phyloP scores from a whole-genome alignment of 108 stramenopile species.

The Cyclostephanos invisitatus region DNA sequence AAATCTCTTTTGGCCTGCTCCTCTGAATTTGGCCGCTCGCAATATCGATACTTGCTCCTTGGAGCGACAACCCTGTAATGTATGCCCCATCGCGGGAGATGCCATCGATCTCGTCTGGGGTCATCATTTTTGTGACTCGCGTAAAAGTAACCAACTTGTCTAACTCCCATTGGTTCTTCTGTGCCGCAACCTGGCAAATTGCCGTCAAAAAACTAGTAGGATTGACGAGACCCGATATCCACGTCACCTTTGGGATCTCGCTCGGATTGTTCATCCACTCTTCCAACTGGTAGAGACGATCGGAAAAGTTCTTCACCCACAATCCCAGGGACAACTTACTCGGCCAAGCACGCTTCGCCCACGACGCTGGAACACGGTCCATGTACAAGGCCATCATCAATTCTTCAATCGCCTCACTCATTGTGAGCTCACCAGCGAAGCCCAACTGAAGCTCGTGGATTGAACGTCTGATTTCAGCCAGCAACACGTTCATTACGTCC shows the following conservation, averaged over 20 bases:
- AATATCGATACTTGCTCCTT: slow-evolving; percentile 88
- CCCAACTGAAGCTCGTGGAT: slow-evolving; percentile 84
- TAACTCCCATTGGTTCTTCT: slow-evolving; percentile 81
- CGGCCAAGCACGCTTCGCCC: slow-evolving; percentile 87
- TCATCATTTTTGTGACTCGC: slow-evolving; percentile 81
- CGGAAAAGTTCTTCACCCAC: slow-evolving; percentile 76
- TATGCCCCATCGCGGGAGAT: slow-evolving; percentile 83
- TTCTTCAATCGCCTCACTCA: slow-evolving; percentile 88
- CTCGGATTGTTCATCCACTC: slow-evolving; percentile 87
- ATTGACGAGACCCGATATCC: slow-evolving; percentile 82
- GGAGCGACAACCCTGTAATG: slow-evolving; percentile 73
- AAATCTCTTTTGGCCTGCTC: slow-evolving; percentile 90
- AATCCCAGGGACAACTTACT: slow-evolving; percentile 60
- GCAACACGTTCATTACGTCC: slow-evolving; percentile 86
- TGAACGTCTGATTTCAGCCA: slow-evolving; percentile 82
- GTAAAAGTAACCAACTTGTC: slow-evolving; percentile 89
- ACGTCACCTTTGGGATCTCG: slow-evolving; percentile 90
- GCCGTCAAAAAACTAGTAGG: slow-evolving; percentile 92
- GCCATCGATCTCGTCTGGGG: slow-evolving; percentile 71
- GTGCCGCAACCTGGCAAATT: slow-evolving; percentile 88
- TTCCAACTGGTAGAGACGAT: slow-evolving; percentile 76
- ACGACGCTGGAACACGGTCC: slow-evolving; percentile 74
- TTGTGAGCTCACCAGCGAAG: slow-evolving; percentile 90
- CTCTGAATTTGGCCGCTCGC: slow-evolving; percentile 58
- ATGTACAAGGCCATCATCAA: slow-evolving; percentile 74